Conservation (phyloP, 2,329 filamentous ascomycete genomes). For the Aspergillus pseudoterreus region DNA sequence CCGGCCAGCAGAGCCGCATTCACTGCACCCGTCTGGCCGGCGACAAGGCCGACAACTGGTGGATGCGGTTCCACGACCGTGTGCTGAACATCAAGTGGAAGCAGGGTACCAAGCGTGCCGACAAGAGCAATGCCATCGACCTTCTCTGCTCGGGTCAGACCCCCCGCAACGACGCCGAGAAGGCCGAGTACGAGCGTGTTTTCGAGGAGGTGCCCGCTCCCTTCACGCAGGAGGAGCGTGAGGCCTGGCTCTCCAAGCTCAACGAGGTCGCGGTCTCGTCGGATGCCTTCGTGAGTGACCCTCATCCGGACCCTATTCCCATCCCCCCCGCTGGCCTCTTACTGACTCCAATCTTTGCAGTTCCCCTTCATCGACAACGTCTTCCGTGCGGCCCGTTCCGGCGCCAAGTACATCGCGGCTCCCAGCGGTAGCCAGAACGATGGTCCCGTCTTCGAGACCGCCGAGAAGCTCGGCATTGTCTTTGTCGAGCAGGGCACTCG, state of each 20-base stretch:
- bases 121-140: slow-evolving; percentile 98
- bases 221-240: slow-evolving; percentile 80
- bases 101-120: slow-evolving; percentile 91
- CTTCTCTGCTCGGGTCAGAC: slow-evolving; percentile 88
- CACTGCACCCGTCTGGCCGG: slow-evolving; percentile 97
- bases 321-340: neutral
- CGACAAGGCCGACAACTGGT: slow-evolving; percentile 99
- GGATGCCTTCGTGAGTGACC: slow-evolving; percentile 80
- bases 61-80: slow-evolving; percentile 94
- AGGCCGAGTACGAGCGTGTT: slow-evolving; percentile 77
- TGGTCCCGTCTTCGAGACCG: slow-evolving; percentile 64
- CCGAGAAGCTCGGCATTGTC: slow-evolving; percentile 85
- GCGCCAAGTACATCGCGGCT: slow-evolving; percentile 92
- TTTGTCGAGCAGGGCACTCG: slow-evolving; percentile 94
- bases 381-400: slow-evolving; percentile 82
- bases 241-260: slow-evolving; percentile 80
- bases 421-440: slow-evolving; percentile 69
- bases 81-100: slow-evolving; percentile 91
- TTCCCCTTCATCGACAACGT: slow-evolving; percentile 99
- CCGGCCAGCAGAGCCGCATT: slow-evolving; percentile 95
- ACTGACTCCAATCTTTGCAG: slow-evolving; percentile 29
- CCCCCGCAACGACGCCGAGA: slow-evolving; percentile 77
- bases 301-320: neutral
- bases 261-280: slow-evolving; percentile 75
- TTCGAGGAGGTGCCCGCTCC: slow-evolving; percentile 84